phyloP scores from a whole-genome alignment of 1,284 basidiomycete species.

The Heterobasidion irregulare region DNA sequence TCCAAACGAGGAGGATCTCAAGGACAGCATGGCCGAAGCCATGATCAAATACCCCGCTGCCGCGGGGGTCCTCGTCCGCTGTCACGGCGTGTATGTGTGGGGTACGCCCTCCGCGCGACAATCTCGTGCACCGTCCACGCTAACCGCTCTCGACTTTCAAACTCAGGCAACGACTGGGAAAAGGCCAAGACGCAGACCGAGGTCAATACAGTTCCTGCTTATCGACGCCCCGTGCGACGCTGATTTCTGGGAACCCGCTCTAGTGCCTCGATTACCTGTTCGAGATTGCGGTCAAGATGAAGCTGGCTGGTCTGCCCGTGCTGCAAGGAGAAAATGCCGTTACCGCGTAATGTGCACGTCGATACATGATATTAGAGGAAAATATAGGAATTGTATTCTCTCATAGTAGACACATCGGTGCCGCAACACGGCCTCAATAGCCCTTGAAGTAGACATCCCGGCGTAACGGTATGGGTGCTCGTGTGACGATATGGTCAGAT shows the following conservation, averaged over 20 bases:
- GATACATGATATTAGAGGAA: neutral
- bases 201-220: slow-evolving; percentile 22
- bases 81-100: slow-evolving; percentile 84
- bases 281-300: slow-evolving; percentile 80
- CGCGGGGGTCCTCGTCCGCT: slow-evolving; percentile 69
- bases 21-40: slow-evolving; percentile 77
- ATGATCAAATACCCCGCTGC: slow-evolving; percentile 76
- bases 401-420: too few relatives aligned
- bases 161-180: slow-evolving; percentile 65
- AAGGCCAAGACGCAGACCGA: slow-evolving; percentile 86
- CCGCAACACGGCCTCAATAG: too few relatives aligned
- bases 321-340: slow-evolving; percentile 19
- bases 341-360: neutral
- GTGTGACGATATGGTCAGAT: too few relatives aligned
- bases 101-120: slow-evolving; percentile 33
- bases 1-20: slow-evolving; percentile 79
- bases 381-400: too few relatives aligned
- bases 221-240: neutral
- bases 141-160: neutral
- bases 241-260: neutral
- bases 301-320: slow-evolving; percentile 40
- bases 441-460: too few relatives aligned
- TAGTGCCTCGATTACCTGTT: slow-evolving; percentile 84
- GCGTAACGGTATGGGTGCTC: too few relatives aligned
- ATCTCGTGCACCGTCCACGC: neutral